These are phyloP conservation scores for Komagataella kurtzmanii DNA, from an alignment of 805 yeast genomes.

Conservation along the genomic window DNA sequence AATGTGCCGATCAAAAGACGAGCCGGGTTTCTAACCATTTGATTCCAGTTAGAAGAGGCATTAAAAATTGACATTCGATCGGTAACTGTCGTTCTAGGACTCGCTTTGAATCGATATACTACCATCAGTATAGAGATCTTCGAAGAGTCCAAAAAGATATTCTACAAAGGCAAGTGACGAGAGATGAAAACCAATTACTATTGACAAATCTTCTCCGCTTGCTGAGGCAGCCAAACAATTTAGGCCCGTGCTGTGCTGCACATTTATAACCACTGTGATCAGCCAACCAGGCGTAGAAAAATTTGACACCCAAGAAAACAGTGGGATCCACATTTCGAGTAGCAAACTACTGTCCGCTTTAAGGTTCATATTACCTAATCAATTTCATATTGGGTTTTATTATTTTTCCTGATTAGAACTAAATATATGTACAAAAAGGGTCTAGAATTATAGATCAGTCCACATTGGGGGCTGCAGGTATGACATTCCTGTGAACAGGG, in stretches of 20 bases:
- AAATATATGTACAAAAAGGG: background rate
- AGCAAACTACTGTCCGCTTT: background rate
- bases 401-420: background rate
- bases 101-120: constrained; percentile 26
- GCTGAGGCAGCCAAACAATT: background rate
- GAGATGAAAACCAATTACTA: background rate
- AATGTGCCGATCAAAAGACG: background rate
- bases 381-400: background rate
- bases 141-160: constrained; percentile 19
- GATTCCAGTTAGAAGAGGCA: background rate
- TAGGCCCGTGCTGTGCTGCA: background rate
- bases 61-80: constrained; percentile 4
- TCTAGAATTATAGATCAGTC: background rate
- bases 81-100: constrained; percentile 12
- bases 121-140: constrained; percentile 21
- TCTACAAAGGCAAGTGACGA: background rate
- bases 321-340: background rate
- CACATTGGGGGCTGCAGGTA: background rate
- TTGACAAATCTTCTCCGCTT: background rate
- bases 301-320: no score
- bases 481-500: constrained; percentile 7
- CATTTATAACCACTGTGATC: no score
- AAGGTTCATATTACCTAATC: background rate
- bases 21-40: background rate
- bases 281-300: no score